These are phyloP conservation scores for Solanum pennellii DNA, from an alignment of 257 asterid species.

Conservation along the genomic window DNA sequence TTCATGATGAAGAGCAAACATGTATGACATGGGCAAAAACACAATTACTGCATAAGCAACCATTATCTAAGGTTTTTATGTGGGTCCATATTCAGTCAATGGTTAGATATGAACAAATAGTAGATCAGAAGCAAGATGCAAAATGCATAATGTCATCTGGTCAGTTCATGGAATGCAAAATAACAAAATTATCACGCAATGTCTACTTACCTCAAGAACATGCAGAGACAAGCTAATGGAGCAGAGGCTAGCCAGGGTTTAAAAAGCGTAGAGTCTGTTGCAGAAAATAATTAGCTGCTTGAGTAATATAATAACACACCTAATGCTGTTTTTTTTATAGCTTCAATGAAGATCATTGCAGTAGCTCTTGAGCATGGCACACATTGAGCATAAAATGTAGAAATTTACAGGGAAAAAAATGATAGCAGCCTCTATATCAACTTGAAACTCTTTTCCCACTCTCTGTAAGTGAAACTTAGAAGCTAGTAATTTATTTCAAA, in stretches of 20 bases:
- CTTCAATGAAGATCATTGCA: neutral
- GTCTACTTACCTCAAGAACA: neutral
- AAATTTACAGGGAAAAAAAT: neutral
- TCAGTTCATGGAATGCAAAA: neutral
- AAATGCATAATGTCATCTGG: neutral
- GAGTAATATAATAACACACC: neutral
- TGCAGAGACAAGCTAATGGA: neutral
- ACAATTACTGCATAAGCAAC: neutral
- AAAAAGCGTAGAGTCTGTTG: neutral
- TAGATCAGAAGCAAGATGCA: neutral
- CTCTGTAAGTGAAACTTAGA: neutral
- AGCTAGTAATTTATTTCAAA: neutral
- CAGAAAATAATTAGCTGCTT: neutral
- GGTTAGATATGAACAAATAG: neutral
- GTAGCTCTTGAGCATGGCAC: neutral
- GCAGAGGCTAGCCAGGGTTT: neutral
- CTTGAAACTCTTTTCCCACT: neutral
- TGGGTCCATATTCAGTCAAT: neutral
- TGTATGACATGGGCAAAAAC: neutral
- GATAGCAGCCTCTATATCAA: neutral
- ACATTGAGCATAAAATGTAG: neutral
- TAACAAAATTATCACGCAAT: neutral
- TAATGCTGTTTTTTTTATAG: neutral
- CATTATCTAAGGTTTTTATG: neutral
- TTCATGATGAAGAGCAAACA: neutral